Base-by-base conservation (phyloP, 805 yeast genomes). In the Diddensiella santjacobensis region DNA sequence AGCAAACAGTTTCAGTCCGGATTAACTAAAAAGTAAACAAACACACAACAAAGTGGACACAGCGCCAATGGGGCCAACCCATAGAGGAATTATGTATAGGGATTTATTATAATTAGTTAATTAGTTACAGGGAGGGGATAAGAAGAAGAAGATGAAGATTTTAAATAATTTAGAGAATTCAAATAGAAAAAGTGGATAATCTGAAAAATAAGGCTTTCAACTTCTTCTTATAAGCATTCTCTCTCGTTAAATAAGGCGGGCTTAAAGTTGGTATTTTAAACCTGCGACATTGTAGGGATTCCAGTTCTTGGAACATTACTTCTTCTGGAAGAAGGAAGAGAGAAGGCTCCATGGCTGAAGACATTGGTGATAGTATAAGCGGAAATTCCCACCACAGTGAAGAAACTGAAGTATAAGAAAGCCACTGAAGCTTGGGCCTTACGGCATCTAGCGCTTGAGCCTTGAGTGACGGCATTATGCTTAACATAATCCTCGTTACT, bases 211-310 rank as follows among this genome's bases (percentile, higher is more conserved):
- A n/a, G n/a, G n/a, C n/a, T n/a, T n/a, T n/a, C n/a, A n/a, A n/a
- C n/a, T n/a, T n/a, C n/a, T n/a, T n/a, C n/a, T n/a, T n/a, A n/a
- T n/a, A n/a, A n/a, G n/a, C n/a, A n/a, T n/a, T n/a, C n/a, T n/a
- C n/a, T n/a, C n/a, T n/a, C n/a, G n/a, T n/a, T n/a, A n/a, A n/a
- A n/a, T n/a, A n/a, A n/a, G n/a, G n/a, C n/a, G n/a, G n/a, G n/a
- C n/a, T n/a, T n/a, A n/a, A n/a, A n/a, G n/a, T n/a, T n/a, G n/a
- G n/a, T n/a, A n/a, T 8, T 26, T 77, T 79, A 87, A 65, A 86
- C 96, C 76, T 87, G 93, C 53, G 95, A 80, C 77, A 86, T 81
- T 64, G 95, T 79, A 72, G 96, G 95, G 45, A 87, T 85, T 68
- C 96, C 96, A 52, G 87, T 82, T 73, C 84, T 80, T 51, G 87